Evolutionary conservation across 352 stramenopile species (phyloP).

Genomic region (Aphanomyces invadans): DNA sequence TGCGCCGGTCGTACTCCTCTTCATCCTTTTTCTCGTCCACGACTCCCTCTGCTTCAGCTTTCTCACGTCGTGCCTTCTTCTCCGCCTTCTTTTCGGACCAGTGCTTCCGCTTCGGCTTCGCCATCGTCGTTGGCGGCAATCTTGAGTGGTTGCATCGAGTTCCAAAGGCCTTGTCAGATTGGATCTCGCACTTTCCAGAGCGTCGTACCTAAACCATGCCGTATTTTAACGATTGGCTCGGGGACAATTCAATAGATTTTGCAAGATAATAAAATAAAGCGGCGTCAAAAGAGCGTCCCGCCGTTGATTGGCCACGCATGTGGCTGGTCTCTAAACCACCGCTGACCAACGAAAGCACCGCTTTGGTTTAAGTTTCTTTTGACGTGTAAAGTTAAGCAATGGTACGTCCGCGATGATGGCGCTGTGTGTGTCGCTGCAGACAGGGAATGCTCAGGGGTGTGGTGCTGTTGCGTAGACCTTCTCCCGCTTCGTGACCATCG

Average conservation of each 20-base stretch:
- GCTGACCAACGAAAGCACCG: neutral
- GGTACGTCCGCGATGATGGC: constrained; percentile 4
- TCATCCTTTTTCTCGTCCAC: constrained; percentile 27
- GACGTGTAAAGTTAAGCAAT: constrained; percentile 27
- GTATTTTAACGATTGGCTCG: constrained; percentile 19
- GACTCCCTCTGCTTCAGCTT: constrained; percentile 3
- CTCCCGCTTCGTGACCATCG: constrained; percentile 98
- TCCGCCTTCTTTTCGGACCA: constrained; percentile 59
- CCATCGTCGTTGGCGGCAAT: neutral
- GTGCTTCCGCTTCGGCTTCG: constrained; percentile 11
- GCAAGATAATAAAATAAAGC: constrained; percentile 10
- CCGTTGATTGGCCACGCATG: constrained; percentile 19
- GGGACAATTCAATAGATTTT: constrained; percentile 1
- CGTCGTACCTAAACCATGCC: neutral
- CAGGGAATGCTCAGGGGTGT: neutral
- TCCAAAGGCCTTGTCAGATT: neutral
- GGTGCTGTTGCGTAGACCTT: constrained; percentile 83
- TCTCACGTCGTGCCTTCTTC: constrained; percentile 27
- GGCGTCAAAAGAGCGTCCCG: neutral
- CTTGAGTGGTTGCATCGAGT: neutral
- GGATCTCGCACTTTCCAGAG: neutral
- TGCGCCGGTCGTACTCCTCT: constrained; percentile 38
- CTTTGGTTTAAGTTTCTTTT: constrained; percentile 17
- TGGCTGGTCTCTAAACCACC: constrained; percentile 21
- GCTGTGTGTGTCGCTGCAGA: neutral